Evolutionary conservation across 305 asterid genomes (phyloP).

Genomic region (Fraxinus baroniana): DNA sequence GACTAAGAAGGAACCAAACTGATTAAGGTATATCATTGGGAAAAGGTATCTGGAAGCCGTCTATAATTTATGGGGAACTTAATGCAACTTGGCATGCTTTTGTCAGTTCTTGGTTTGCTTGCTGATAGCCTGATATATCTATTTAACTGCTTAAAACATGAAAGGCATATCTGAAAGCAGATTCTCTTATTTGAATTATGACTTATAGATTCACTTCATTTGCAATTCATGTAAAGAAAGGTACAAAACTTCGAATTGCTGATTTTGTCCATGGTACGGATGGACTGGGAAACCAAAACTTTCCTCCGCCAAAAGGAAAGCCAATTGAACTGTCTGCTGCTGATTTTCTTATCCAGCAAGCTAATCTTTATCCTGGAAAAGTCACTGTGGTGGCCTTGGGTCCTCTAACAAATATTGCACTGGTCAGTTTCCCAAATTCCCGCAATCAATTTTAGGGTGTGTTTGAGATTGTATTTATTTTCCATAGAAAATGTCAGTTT

Average conservation of each 20-base stretch:
- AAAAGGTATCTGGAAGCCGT: not conserved
- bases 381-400: conserved; percentile 96
- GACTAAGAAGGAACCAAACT: not conserved
- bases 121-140: not conserved
- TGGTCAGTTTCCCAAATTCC: conserved; percentile 46
- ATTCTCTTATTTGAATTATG: not conserved
- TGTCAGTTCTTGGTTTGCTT: conserved; percentile 2
- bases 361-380: conserved; percentile 68
- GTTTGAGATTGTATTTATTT: too few relatives aligned
- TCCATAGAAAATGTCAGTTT: too few relatives aligned
- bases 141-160: not conserved
- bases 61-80: not conserved
- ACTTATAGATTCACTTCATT: conserved; percentile 19
- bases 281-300: conserved; percentile 98
- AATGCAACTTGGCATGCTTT: conserved; percentile 6
- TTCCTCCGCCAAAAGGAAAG: conserved; percentile 82
- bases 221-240: conserved; percentile 57
- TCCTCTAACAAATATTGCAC: conserved; percentile 84
- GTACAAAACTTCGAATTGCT: conserved; percentile 93
- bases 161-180: not conserved
- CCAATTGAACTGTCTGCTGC: conserved; percentile 72
- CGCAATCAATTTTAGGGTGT: not conserved
- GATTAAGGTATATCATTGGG: not conserved
- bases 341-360: conserved; percentile 73
- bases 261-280: conserved; percentile 95